A percentile compares a stretch with the other conserved stretches of the same genome.
phyloP scores from a whole-genome alignment of 1,139 yeast species.

The Insectozyma bohioensis region DNA sequence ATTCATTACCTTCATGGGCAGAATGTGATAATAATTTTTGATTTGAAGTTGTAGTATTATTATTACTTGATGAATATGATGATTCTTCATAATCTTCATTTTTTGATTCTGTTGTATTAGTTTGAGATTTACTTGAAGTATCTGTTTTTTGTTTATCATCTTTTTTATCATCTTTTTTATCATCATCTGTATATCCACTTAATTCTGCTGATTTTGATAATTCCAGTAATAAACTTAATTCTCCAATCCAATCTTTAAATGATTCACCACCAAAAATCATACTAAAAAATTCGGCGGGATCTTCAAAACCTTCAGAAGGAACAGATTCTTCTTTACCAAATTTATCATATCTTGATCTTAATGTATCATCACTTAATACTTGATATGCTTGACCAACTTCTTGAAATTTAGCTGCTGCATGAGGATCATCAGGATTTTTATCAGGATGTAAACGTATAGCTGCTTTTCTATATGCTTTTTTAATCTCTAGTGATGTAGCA shows the following conservation, averaged over 20 bases:
- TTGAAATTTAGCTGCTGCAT: conserved; percentile 70
- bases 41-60: conserved; percentile 1
- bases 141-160: background rate
- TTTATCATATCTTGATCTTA: conserved; percentile 78
- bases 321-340: conserved; percentile 83
- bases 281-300: conserved; percentile 77
- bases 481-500: conserved; percentile 82
- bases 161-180: conserved; percentile 17
- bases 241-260: conserved; percentile 80
- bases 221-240: conserved; percentile 61
- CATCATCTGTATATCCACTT: conserved; percentile 41
- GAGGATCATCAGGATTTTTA: conserved; percentile 85
- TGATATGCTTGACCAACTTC: conserved; percentile 80
- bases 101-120: background rate
- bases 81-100: too few relatives aligned
- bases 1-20: conserved; percentile 17
- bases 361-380: conserved; percentile 72
- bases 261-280: conserved; percentile 85
- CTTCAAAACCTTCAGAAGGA: conserved; percentile 84
- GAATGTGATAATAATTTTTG: conserved; percentile 11
- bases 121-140: background rate
- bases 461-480: conserved; percentile 87
- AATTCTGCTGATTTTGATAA: conserved; percentile 58
- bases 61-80: background rate
- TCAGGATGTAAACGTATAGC: conserved; percentile 94